Evolutionary conservation across 768 basidiomycete genomes (phyloP).

Genomic region (Boletus speciosus): DNA sequence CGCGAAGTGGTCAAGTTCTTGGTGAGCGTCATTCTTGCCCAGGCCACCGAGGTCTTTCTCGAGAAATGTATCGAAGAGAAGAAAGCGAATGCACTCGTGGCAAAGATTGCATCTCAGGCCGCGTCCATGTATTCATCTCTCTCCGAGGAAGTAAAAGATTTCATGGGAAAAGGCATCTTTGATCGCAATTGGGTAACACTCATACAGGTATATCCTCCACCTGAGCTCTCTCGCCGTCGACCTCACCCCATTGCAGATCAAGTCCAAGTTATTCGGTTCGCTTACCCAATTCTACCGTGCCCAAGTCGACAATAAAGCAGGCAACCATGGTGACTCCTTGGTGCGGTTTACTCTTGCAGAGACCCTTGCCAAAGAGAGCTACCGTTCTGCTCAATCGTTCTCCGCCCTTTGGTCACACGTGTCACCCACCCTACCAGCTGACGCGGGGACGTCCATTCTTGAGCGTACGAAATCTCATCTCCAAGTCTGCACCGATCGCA

Average conservation of each 20-base stretch:
- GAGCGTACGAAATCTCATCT: conserved; percentile 85
- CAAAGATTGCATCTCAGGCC: conserved; percentile 82
- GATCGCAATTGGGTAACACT: conserved; percentile 92
- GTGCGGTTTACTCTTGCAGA: conserved; percentile 77
- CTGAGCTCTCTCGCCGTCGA: not conserved
- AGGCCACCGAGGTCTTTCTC: conserved; percentile 94
- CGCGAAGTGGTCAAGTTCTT: conserved; percentile 94
- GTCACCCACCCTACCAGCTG: conserved; percentile 81
- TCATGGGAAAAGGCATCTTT: conserved; percentile 93
- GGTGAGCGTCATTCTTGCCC: conserved; percentile 82
- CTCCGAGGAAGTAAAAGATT: conserved; percentile 93
- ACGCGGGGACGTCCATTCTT: conserved; percentile 72
- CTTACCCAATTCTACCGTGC: conserved; percentile 85
- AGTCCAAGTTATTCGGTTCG: conserved; percentile 86
- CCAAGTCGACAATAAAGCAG: conserved; percentile 67
- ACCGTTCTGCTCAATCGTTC: conserved; percentile 65
- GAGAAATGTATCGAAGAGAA: conserved; percentile 95
- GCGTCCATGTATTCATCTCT: conserved; percentile 77
- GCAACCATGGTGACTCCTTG: conserved; percentile 85
- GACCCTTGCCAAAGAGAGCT: conserved; percentile 77
- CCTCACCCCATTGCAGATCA: conserved; percentile 53
- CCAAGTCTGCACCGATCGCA: conserved; percentile 71
- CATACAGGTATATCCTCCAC: conserved; percentile 55
- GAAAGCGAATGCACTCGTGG: conserved; percentile 71
- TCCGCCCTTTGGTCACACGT: conserved; percentile 66